Conservation (phyloP, 768 basidiomycete species). For the Lactarius evosmus region DNA sequence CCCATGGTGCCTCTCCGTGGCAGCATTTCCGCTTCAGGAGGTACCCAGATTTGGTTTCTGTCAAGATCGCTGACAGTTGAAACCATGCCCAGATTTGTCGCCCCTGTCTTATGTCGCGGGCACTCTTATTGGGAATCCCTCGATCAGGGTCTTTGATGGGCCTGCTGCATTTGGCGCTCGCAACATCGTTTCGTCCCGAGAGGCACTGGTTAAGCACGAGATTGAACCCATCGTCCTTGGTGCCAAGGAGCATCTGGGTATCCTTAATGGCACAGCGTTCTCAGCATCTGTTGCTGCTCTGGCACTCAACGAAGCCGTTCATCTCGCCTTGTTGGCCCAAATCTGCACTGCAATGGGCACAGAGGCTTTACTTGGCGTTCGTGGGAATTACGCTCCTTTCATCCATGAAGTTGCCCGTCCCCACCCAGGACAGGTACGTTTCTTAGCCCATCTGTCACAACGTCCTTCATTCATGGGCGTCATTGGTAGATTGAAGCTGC, state of each 20-base stretch:
- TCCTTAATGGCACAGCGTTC: slow-evolving; percentile 84
- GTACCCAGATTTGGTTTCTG: slow-evolving; percentile 38
- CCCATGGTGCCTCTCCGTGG: slow-evolving; percentile 81
- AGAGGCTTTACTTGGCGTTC: slow-evolving; percentile 74
- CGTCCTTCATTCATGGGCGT: neutral
- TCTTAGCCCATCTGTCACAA: neutral
- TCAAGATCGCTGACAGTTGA: slow-evolving; percentile 15
- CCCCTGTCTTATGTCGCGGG: slow-evolving; percentile 47
- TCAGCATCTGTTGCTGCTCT: slow-evolving; percentile 75
- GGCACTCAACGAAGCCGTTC: slow-evolving; percentile 68
- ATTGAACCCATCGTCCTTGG: slow-evolving; percentile 64
- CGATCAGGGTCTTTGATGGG: slow-evolving; percentile 67
- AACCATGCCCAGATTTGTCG: slow-evolving; percentile 21
- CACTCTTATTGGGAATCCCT: slow-evolving; percentile 73
- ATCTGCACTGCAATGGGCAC: slow-evolving; percentile 80
- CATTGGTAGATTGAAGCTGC: slow-evolving; percentile 62
- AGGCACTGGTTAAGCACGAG: slow-evolving; percentile 57
- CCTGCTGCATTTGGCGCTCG: slow-evolving; percentile 47
- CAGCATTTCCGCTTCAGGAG: slow-evolving; percentile 80
- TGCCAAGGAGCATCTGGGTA: slow-evolving; percentile 77
- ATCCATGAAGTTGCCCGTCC: slow-evolving; percentile 73
- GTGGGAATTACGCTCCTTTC: slow-evolving; percentile 72
- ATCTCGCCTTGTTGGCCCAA: slow-evolving; percentile 62
- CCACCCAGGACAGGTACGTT: slow-evolving; percentile 71
- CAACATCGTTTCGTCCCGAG: slow-evolving; percentile 49